Conservation (phyloP, 2,329 filamentous ascomycete species). For the Hawksworthiomyces lignivorus region DNA sequence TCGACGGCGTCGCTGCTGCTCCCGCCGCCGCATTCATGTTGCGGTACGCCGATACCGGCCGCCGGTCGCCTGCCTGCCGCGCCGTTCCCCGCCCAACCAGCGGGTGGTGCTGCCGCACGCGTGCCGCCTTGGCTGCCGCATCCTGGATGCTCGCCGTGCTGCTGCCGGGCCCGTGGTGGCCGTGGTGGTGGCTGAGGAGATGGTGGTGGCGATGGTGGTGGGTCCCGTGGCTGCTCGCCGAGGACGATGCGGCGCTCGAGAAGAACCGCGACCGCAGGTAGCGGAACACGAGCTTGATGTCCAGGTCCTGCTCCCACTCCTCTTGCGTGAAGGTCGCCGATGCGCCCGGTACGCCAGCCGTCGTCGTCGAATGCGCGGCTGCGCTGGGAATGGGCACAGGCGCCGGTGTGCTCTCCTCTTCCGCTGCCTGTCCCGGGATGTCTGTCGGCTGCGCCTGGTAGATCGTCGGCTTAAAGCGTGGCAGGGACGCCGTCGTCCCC, state of each 20-base stretch:
- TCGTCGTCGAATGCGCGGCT: background rate
- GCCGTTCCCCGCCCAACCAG: conserved; percentile 53
- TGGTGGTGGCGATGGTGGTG: conserved; percentile 1
- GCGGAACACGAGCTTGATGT: conserved; percentile 84
- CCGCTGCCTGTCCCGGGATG: conserved; percentile 23
- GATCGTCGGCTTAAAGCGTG: conserved; percentile 43
- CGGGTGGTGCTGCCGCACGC: conserved; percentile 84
- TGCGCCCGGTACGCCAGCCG: background rate
- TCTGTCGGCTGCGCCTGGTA: conserved; percentile 29
- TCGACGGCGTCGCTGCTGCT: conserved; percentile 34
- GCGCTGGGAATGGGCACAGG: background rate
- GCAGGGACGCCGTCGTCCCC: conserved; percentile 27
- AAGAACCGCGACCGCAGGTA: conserved; percentile 74
- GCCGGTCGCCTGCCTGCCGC: conserved; percentile 25
- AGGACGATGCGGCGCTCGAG: conserved; percentile 29
- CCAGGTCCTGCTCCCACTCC: conserved; percentile 90
- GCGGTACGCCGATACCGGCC: conserved; percentile 29
- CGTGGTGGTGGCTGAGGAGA: background rate
- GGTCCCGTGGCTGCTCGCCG: background rate
- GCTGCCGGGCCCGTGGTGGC: conserved; percentile 30
- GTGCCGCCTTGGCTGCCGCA: conserved; percentile 66
- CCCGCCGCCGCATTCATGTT: conserved; percentile 14
- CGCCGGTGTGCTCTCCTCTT: conserved; percentile 9
- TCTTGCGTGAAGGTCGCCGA: conserved; percentile 51
- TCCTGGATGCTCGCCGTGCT: conserved; percentile 50